Evolutionary conservation across 345 rosid genomes (phyloP), one percentile per base, ranked within the genome.

Genomic region (Brassica carinata): DNA sequence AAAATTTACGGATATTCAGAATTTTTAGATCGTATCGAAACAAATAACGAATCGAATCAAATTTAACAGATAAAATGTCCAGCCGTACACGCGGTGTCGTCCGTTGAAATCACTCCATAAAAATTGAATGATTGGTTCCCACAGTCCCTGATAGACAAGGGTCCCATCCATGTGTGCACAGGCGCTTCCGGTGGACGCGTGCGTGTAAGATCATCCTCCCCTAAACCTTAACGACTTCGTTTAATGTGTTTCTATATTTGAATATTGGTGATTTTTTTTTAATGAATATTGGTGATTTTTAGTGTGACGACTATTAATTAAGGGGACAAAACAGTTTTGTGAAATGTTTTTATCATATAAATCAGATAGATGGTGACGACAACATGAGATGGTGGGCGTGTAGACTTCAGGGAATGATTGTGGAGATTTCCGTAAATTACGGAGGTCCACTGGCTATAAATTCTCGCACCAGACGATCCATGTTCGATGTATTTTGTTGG

Each of bases 401-500:
- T 69, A 70, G 79, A 69, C 72, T 81, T 64, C 18, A 61, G 72
- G 64, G 76, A 75, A 81, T 81, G 79, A 75, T 80, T 51, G 70
- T 80, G 43, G 62, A 61, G 72, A 51, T 63, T 36, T 67, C 83
- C 83, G 83, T 75, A 29, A 81, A 17, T 81, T 71, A 57, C 83
- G 83, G 83, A 75, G 72, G 61, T 64, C 78, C 77, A 75, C 7
- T 63, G 62, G 51, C 33, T 63, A 15, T 34, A 75, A 68, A 68
- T 45, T 62, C 17, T 61, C 74, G 8, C n/a, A 30, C 68, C 82
- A 73, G 34, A 64, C 40, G 58, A 59, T 74, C 75, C 67, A 75
- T 81, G 72, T 75, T 81, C 83, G 63, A 75, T 81, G 76, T 57
- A 81, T 81, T 17, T 75, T 80, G 51, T 55, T 71, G n/a, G 55